Conservation (phyloP, 805 yeast species). For the Nakazawaea siamensis region DNA sequence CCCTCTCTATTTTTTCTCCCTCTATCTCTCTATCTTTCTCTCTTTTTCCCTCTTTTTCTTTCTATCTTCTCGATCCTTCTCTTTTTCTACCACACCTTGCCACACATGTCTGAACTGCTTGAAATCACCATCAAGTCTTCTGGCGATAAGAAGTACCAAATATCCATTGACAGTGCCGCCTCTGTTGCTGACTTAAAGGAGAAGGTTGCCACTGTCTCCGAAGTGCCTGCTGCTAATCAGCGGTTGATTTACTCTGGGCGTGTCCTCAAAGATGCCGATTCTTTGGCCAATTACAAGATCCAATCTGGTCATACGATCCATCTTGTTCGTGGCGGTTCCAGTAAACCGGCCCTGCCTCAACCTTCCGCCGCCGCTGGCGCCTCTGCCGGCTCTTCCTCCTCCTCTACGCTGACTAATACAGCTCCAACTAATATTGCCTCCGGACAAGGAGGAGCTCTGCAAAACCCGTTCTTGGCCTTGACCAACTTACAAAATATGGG, state of each 20-base stretch:
- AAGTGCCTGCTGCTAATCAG: slow-evolving; percentile 71
- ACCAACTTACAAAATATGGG: slow-evolving; percentile 98
- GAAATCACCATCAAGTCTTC: slow-evolving; percentile 31
- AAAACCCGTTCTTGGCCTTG: slow-evolving; percentile 80
- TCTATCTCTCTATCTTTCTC: too few relatives aligned
- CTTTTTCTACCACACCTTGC: neutral
- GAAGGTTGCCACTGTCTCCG: slow-evolving; percentile 49
- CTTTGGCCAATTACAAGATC: slow-evolving; percentile 68
- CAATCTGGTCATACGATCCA: slow-evolving; percentile 85
- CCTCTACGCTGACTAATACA: slow-evolving; percentile 19
- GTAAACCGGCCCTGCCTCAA: slow-evolving; percentile 21
- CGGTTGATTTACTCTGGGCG: slow-evolving; percentile 91
- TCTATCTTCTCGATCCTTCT: too few relatives aligned
- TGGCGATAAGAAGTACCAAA: slow-evolving; percentile 74
- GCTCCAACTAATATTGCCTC: slow-evolving; percentile 74
- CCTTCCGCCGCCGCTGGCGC: slow-evolving; percentile 13
- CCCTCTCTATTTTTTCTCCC: too few relatives aligned
- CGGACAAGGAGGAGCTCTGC: slow-evolving; percentile 68
- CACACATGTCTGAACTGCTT: slow-evolving; percentile 17
- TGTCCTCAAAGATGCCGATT: slow-evolving; percentile 79
- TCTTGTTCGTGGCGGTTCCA: slow-evolving; percentile 69
- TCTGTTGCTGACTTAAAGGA: slow-evolving; percentile 67
- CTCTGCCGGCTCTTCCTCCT: slow-evolving; percentile 14
- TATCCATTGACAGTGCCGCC: slow-evolving; percentile 41
- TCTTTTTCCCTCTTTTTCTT: too few relatives aligned